Evolutionary conservation across 805 yeast species (phyloP).

Genomic region (Clavispora asparagi): DNA sequence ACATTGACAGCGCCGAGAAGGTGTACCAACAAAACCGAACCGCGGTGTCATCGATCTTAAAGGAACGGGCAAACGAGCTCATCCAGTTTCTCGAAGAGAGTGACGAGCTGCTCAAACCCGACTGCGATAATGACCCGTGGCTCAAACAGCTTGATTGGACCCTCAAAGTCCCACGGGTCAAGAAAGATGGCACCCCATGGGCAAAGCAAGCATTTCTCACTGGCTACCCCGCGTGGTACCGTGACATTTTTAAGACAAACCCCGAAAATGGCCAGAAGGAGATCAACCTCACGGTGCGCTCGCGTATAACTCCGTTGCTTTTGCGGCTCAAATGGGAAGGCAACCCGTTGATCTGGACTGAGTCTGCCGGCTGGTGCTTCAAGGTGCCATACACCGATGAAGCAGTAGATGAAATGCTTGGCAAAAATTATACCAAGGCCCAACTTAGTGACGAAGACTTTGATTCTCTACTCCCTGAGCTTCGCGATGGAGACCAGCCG

Average conservation of each 20-base stretch:
- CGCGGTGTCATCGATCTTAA: slow-evolving; percentile 54
- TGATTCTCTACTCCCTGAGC: slow-evolving; percentile 18
- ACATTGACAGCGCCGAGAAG: slow-evolving; percentile 63
- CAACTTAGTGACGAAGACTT: slow-evolving; percentile 25
- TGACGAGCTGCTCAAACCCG: slow-evolving; percentile 19
- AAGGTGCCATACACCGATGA: slow-evolving; percentile 43
- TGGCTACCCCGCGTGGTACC: slow-evolving; percentile 94
- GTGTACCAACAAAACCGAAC: slow-evolving; percentile 55
- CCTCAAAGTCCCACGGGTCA: slow-evolving; percentile 50
- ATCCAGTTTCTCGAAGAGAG: slow-evolving; percentile 37
- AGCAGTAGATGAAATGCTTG: slow-evolving; percentile 22
- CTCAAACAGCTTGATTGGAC: slow-evolving; percentile 86
- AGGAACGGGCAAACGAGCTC: slow-evolving; percentile 55
- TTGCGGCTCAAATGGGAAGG: slow-evolving; percentile 82
- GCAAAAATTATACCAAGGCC: slow-evolving; percentile 35
- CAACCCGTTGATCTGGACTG: slow-evolving; percentile 76
- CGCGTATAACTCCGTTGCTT: slow-evolving; percentile 72
- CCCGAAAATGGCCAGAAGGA: slow-evolving; percentile 30
- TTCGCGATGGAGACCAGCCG: slow-evolving; percentile 17
- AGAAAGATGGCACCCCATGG: slow-evolving; percentile 62
- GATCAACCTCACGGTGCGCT: slow-evolving; percentile 61
- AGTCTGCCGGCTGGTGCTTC: slow-evolving; percentile 85
- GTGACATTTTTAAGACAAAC: slow-evolving; percentile 41
- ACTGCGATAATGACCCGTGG: slow-evolving; percentile 76
- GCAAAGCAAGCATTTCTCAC: slow-evolving; percentile 74